Conservation (phyloP, 495 filamentous ascomycete species). For the Glonium stellatum region DNA sequence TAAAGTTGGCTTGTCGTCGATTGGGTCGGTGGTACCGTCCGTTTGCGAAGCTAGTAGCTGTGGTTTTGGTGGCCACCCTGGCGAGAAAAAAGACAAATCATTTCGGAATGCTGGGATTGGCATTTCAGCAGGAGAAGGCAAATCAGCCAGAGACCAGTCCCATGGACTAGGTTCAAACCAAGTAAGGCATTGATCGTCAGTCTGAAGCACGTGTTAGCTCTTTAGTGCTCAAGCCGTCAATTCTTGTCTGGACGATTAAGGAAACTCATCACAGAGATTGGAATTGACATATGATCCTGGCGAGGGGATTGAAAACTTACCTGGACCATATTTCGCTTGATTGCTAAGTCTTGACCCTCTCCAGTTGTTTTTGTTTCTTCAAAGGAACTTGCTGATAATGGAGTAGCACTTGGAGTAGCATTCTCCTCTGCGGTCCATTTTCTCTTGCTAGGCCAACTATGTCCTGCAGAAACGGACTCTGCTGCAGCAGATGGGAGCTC, state of each 20-base stretch:
- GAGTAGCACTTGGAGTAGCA: constrained; percentile 27
- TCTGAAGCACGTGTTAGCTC: constrained; percentile 4
- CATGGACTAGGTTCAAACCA: constrained; percentile 23
- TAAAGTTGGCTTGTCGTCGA: constrained; percentile 16
- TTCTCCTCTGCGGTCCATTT: constrained; percentile 23
- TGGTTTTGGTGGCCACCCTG: constrained; percentile 45
- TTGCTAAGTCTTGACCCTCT: constrained; percentile 3
- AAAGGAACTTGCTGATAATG: constrained; percentile 19
- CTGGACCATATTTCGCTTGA: neutral
- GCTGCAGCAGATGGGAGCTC: constrained; percentile 5
- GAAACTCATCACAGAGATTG: too few relatives aligned
- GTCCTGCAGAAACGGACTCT: constrained; percentile 1
- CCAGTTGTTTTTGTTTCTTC: constrained; percentile 15
- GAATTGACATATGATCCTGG: neutral
- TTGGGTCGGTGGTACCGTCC: constrained; percentile 4
- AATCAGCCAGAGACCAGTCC: constrained; percentile 25
- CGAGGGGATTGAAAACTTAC: neutral
- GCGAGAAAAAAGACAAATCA: constrained; percentile 30
- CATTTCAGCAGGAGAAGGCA: constrained; percentile 13
- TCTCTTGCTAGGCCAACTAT: constrained; percentile 14
- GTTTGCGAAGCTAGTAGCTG: constrained; percentile 36
- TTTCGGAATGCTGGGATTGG: constrained; percentile 2
- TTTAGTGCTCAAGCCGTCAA: too few relatives aligned
- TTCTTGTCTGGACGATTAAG: too few relatives aligned
- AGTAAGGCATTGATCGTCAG: constrained; percentile 16